Evolutionary conservation across 1,284 basidiomycete species (phyloP).

Genomic region (Puccinia coronata): DNA sequence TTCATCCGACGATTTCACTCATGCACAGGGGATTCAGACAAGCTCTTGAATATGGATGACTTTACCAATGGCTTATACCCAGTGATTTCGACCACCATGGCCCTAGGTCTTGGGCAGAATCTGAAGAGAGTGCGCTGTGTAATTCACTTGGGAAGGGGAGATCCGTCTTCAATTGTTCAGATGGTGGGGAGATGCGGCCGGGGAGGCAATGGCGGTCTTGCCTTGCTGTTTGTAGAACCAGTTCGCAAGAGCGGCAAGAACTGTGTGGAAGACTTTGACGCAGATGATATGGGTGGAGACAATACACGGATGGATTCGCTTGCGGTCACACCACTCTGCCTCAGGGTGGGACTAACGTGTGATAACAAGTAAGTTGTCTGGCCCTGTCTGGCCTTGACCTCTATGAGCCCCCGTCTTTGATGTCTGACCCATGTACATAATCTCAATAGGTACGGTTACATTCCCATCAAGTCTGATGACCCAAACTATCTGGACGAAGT

Average conservation of each 20-base stretch:
- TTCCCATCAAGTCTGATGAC: background rate
- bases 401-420: background rate
- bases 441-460: background rate
- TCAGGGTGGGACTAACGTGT: background rate
- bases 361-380: background rate
- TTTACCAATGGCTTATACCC: background rate
- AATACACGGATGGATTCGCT: background rate
- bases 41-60: background rate
- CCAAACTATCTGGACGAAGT: background rate
- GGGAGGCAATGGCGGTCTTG: background rate
- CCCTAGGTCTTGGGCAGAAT: background rate
- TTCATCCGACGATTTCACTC: background rate
- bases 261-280: background rate
- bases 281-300: background rate
- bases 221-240: background rate
- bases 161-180: conserved; percentile 1
- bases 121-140: background rate
- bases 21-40: background rate
- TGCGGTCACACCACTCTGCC: background rate
- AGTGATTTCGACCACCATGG: conserved; percentile 4
- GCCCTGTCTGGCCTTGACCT: background rate
- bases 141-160: background rate
- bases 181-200: conserved; percentile 1
- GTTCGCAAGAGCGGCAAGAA: background rate
- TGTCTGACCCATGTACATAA: background rate